Conservation (phyloP, 2,329 filamentous ascomycete species). For the Fusarium gaditjirri region DNA sequence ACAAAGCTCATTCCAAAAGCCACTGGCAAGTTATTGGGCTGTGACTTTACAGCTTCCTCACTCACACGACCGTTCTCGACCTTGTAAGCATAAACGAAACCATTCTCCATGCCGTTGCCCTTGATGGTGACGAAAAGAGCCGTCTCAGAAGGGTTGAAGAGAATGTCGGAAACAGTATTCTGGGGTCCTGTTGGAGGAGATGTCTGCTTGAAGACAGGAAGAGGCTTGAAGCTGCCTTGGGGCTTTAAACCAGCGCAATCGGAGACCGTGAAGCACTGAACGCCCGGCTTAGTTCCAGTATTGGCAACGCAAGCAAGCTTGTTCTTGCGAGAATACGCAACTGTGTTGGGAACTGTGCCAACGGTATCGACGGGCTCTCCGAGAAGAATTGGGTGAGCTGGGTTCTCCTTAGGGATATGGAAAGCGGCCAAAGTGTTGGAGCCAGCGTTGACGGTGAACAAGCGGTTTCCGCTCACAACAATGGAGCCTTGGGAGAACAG, state of each 20-base stretch:
- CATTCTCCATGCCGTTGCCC: not conserved
- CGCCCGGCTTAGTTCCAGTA: slow-evolving; percentile 5
- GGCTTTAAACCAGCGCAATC: not conserved
- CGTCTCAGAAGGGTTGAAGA: slow-evolving; percentile 9
- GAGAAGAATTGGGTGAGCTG: not conserved
- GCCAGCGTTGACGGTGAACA: slow-evolving; percentile 10
- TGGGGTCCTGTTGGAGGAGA: not conserved
- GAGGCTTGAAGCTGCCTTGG: not conserved
- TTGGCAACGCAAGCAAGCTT: slow-evolving; percentile 8
- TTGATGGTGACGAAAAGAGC: slow-evolving; percentile 9
- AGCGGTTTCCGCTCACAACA: not conserved
- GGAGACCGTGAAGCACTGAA: slow-evolving; percentile 6
- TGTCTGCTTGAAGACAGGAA: not conserved
- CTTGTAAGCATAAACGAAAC: slow-evolving; percentile 4
- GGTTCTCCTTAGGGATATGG: not conserved
- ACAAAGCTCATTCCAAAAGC: slow-evolving; percentile 2
- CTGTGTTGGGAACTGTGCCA: slow-evolving; percentile 3
- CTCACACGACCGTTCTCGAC: not conserved
- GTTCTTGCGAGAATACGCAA: slow-evolving; percentile 7
- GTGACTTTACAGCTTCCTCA: not conserved
- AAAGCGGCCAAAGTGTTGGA: slow-evolving; percentile 8
- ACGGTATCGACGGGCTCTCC: not conserved
- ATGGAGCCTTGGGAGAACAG: not conserved
- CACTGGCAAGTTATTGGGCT: not conserved
- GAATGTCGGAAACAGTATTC: slow-evolving; percentile 3